Conservation (phyloP, 148 eudicot species). For the Diospyros kaki region DNA sequence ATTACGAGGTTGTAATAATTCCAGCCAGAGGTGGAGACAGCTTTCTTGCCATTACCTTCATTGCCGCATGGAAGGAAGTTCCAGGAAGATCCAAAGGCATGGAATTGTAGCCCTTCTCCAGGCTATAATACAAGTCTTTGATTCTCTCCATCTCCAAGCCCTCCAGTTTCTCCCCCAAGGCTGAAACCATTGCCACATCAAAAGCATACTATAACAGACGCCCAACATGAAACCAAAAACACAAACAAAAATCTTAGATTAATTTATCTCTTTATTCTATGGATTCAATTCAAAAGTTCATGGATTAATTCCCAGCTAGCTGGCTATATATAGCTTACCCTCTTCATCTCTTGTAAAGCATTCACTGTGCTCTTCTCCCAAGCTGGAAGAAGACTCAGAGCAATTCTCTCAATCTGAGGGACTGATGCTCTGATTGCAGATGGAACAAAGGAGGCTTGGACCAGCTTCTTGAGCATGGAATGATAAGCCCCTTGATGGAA, state of each 20-base stretch:
- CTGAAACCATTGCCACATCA: conserved; percentile 72
- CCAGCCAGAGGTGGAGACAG: too few relatives aligned
- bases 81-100: conserved; percentile 87
- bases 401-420: conserved; percentile 49
- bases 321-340: conserved; percentile 25
- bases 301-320: background rate
- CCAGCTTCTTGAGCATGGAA: conserved; percentile 53
- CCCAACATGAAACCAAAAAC: background rate
- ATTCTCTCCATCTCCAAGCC: conserved; percentile 47
- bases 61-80: conserved; percentile 53
- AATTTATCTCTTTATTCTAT: background rate
- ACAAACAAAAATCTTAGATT: background rate
- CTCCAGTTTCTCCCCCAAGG: conserved; percentile 48
- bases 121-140: conserved; percentile 44
- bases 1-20: background rate
- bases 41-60: conserved; percentile 31
- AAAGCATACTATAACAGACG: conserved; percentile 59
- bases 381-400: conserved; percentile 40
- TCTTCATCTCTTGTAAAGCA: conserved; percentile 85
- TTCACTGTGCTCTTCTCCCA: conserved; percentile 49
- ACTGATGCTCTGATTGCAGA: conserved; percentile 35
- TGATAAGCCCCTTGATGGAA: conserved; percentile 89
- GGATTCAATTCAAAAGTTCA: background rate
- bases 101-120: conserved; percentile 92
- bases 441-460: conserved; percentile 60